These are phyloP conservation scores for Beauveria rudraprayagi DNA, from an alignment of 2,329 filamentous ascomycete genomes.

Conservation along the genomic window DNA sequence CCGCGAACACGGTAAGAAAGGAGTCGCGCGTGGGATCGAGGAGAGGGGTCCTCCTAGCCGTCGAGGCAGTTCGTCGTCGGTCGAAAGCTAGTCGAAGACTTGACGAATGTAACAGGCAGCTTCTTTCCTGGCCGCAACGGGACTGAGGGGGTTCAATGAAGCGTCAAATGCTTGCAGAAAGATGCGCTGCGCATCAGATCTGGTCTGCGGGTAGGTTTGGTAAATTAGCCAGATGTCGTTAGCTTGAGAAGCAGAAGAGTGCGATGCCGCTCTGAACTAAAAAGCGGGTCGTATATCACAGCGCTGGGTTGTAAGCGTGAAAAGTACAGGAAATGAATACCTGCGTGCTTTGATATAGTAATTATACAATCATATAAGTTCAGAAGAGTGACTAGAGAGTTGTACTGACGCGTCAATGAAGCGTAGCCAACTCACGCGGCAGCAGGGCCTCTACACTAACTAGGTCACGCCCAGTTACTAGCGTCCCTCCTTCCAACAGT, in stretches of 20 bases:
- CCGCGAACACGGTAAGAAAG: constrained; percentile 20
- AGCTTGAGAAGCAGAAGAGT: not conserved
- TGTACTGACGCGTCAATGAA: no score
- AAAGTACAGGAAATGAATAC: not conserved
- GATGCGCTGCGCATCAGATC: constrained; percentile 9
- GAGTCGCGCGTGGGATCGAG: constrained; percentile 15
- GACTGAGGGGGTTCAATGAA: not conserved
- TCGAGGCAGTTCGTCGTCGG: not conserved
- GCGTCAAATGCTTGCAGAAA: constrained; percentile 3
- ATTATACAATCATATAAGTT: not conserved
- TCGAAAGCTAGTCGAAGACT: not conserved
- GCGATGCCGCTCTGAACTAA: constrained; percentile 1
- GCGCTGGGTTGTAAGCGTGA: not conserved
- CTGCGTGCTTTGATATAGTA: not conserved
- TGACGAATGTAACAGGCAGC: not conserved
- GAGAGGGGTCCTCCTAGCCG: not conserved
- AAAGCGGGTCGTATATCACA: constrained; percentile 5
- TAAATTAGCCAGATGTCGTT: constrained; percentile 10
- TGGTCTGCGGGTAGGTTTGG: not conserved
- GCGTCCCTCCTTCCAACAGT: not conserved
- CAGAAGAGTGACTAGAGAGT: no score
- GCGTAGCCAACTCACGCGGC: no score
- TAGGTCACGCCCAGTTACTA: not conserved
- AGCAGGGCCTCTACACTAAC: no score
- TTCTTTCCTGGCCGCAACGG: not conserved